Percentiles rank a stretch among this genome's conserved stretches.
Evolutionary conservation across 1,284 basidiomycete genomes (phyloP).

Genomic region (Ceratobasidium theobromae): DNA sequence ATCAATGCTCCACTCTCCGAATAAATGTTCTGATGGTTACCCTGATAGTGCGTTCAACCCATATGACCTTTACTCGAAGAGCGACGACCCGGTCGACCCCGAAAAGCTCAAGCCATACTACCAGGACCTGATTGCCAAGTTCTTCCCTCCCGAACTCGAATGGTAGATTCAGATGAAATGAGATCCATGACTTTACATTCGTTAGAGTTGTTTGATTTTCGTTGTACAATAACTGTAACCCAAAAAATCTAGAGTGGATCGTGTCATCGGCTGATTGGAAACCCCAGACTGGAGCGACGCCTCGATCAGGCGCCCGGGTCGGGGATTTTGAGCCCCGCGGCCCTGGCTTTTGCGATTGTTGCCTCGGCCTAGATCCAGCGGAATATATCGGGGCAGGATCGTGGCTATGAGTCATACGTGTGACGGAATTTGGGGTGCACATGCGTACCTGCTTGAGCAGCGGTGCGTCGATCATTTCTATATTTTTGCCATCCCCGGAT

Average conservation of each 20-base stretch:
- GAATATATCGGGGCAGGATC: too few species aligned
- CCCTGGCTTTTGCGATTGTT: slow-evolving; percentile 60
- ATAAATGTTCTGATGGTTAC: neutral
- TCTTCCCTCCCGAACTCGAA: slow-evolving; percentile 75
- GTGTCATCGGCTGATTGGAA: too few species aligned
- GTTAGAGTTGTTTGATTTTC: neutral
- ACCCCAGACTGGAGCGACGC: neutral
- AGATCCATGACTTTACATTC: neutral
- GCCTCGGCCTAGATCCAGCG: slow-evolving; percentile 71
- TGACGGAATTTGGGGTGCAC: neutral
- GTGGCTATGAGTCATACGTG: too few species aligned
- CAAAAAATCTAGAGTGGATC: too few species aligned
- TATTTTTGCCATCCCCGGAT: slow-evolving; percentile 53
- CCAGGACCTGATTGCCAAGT: slow-evolving; percentile 76
- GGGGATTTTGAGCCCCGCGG: slow-evolving; percentile 66
- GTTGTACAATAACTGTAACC: neutral
- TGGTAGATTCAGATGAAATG: slow-evolving; percentile 54
- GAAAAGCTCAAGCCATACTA: slow-evolving; percentile 79
- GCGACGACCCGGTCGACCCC: slow-evolving; percentile 66
- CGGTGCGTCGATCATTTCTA: slow-evolving; percentile 90
- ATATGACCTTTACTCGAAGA: slow-evolving; percentile 90
- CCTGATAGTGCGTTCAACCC: slow-evolving; percentile 69
- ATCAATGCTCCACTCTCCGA: neutral
- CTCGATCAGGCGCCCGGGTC: slow-evolving; percentile 37
- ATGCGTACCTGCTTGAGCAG: slow-evolving; percentile 76